These are phyloP conservation scores for Phytophthora boehmeriae DNA, from an alignment of 352 stramenopile species.

Conservation along the genomic window DNA sequence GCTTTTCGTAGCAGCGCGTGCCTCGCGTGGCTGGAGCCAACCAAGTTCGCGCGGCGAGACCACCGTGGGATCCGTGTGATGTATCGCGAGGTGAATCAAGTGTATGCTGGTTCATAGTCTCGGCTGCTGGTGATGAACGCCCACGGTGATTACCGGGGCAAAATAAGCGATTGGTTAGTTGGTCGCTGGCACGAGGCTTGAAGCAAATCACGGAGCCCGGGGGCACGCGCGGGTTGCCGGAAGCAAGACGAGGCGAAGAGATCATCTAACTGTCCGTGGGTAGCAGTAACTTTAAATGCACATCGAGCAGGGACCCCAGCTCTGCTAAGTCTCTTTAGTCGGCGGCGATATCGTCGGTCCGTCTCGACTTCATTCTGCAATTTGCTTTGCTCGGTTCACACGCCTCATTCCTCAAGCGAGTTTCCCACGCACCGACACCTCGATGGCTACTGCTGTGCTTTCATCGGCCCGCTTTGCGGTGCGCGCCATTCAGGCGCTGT, in stretches of 20 bases:
- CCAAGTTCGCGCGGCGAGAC: constrained; percentile 24
- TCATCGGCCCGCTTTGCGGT: constrained; percentile 24
- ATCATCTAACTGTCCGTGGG: constrained; percentile 8
- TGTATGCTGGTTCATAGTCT: constrained; percentile 20
- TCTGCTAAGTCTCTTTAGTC: too few relatives aligned
- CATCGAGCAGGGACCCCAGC: neutral
- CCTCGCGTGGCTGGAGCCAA: constrained; percentile 30
- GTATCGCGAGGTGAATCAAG: constrained; percentile 20
- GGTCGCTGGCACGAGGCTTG: constrained; percentile 19
- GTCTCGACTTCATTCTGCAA: constrained; percentile 1
- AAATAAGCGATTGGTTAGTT: constrained; percentile 7
- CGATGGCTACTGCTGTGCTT: constrained; percentile 20
- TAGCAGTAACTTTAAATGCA: constrained; percentile 22
- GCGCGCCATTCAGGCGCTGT: constrained; percentile 37
- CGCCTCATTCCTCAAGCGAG: neutral
- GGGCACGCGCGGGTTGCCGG: constrained; percentile 25
- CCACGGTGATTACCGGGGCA: neutral
- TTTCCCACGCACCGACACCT: neutral
- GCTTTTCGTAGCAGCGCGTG: constrained; percentile 29
- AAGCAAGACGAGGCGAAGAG: constrained; percentile 12
- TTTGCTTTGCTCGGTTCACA: constrained; percentile 30
- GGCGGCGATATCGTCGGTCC: too few relatives aligned
- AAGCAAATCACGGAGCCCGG: constrained; percentile 27
- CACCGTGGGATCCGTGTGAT: constrained; percentile 21
- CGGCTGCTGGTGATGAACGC: constrained; percentile 13